Percentiles rank a stretch among this genome's conserved stretches.
Evolutionary conservation across 805 yeast species (phyloP).

Genomic region (Maudiozyma bulderi): DNA sequence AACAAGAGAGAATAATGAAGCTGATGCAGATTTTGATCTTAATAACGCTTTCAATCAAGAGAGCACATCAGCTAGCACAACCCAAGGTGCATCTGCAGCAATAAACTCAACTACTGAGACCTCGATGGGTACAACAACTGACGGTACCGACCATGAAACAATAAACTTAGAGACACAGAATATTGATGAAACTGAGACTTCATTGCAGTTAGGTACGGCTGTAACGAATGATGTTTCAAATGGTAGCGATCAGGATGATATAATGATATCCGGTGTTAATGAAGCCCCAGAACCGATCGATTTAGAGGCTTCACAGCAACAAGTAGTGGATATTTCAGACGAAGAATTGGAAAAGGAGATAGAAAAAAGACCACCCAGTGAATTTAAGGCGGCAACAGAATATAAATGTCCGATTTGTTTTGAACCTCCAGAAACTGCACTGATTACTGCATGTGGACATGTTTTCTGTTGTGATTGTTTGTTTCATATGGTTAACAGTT

Average conservation of each 20-base stretch:
- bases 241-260: background rate
- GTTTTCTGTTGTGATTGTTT: slow-evolving; percentile 45
- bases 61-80: background rate
- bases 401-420: slow-evolving; percentile 47
- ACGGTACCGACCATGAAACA: background rate
- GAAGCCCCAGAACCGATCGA: slow-evolving; percentile 1
- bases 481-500: slow-evolving; percentile 40
- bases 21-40: slow-evolving; percentile 8
- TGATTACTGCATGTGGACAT: slow-evolving; percentile 50
- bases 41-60: slow-evolving; percentile 7
- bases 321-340: slow-evolving; percentile 34
- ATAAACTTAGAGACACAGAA: background rate
- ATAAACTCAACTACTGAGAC: background rate
- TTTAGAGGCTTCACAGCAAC: slow-evolving; percentile 25
- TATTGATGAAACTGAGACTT: background rate
- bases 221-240: too few species aligned
- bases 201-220: background rate
- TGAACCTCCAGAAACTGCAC: slow-evolving; percentile 41
- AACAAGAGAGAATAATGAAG: slow-evolving; percentile 4
- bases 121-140: background rate
- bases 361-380: slow-evolving; percentile 9
- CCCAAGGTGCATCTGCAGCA: too few species aligned
- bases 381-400: slow-evolving; percentile 27
- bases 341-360: slow-evolving; percentile 20
- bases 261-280: background rate